phyloP scores from a whole-genome alignment of 2,329 filamentous ascomycete species.

The Falciphora oryzae region DNA sequence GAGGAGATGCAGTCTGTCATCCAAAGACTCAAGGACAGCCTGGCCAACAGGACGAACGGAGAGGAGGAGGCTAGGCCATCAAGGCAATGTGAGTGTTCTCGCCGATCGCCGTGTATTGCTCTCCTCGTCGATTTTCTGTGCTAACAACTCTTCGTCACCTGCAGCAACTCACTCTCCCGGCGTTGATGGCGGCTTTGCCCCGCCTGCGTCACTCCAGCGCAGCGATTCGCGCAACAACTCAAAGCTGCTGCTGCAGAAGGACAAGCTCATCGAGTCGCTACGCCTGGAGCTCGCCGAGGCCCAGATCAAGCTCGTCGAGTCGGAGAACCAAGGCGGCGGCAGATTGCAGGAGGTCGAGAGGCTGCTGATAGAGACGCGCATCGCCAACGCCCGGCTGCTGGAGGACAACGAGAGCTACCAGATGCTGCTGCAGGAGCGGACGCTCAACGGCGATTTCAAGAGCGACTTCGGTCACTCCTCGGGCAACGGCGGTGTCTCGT shows the following conservation, averaged over 20 bases:
- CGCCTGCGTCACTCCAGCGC: constrained; percentile 74
- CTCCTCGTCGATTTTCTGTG: constrained; percentile 1
- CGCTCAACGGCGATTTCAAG: constrained; percentile 89
- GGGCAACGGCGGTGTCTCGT: constrained; percentile 28
- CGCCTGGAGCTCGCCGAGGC: constrained; percentile 89
- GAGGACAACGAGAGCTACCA: constrained; percentile 99
- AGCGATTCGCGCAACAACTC: constrained; percentile 88
- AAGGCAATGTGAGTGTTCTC: constrained; percentile 46
- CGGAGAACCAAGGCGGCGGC: constrained; percentile 87
- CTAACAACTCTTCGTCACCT: constrained; percentile 15
- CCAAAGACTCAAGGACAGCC: constrained; percentile 82
- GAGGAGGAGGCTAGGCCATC: constrained; percentile 53
- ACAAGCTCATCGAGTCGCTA: constrained; percentile 90
- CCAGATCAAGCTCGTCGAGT: constrained; percentile 90
- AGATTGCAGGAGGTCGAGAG: constrained; percentile 86
- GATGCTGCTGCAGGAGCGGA: constrained; percentile 88
- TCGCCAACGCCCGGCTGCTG: constrained; percentile 93
- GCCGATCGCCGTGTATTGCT: background rate
- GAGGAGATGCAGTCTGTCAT: constrained; percentile 89
- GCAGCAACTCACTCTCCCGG: constrained; percentile 56
- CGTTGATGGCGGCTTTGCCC: constrained; percentile 74
- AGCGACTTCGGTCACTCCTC: constrained; percentile 56
- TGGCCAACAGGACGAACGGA: constrained; percentile 65
- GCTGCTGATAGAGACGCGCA: constrained; percentile 82
- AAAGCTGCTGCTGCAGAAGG: constrained; percentile 87